These are phyloP conservation scores for Boletus semigastroideus DNA, from an alignment of 1,284 basidiomycete species.

Conservation along the genomic window DNA sequence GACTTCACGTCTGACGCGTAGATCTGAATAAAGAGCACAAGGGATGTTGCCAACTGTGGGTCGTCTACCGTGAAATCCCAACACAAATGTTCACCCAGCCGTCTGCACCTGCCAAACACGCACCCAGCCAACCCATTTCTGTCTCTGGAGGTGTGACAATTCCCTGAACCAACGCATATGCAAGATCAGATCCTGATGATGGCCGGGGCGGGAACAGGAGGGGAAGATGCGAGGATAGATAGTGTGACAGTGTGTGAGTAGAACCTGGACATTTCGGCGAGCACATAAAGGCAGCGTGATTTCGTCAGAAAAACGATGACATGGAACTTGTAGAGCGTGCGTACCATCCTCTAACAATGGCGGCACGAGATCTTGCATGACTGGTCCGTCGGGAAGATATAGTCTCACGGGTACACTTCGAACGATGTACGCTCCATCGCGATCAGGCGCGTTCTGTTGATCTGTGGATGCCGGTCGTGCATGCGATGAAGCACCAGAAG, in stretches of 20 bases:
- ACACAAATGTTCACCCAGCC: conserved; percentile 92
- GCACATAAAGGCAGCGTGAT: background rate
- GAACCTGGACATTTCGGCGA: conserved; percentile 43
- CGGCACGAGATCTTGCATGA: conserved; percentile 85
- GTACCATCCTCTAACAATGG: conserved; percentile 71
- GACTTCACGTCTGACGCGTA: background rate
- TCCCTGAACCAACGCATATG: conserved; percentile 82
- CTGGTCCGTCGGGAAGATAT: conserved; percentile 89
- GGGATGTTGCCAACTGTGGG: background rate
- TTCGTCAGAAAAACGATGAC: conserved; percentile 6
- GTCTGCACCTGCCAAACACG: conserved; percentile 88
- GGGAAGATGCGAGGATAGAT: conserved; percentile 62
- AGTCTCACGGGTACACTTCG: conserved; percentile 86
- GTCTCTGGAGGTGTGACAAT: conserved; percentile 83
- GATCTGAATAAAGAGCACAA: background rate
- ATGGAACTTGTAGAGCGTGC: conserved; percentile 21
- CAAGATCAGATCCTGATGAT: conserved; percentile 43
- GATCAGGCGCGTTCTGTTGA: conserved; percentile 52
- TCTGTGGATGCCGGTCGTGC: conserved; percentile 71
- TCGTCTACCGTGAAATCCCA: conserved; percentile 45
- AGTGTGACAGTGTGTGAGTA: conserved; percentile 57
- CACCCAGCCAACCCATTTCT: conserved; percentile 91
- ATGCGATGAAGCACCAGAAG: conserved; percentile 54
- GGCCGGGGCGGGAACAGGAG: conserved; percentile 56
- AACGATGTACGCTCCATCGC: conserved; percentile 80